Percentiles rank a stretch among this genome's conserved stretches.
Conservation (phyloP, 768 basidiomycete species). For the Rhodotorula babjevae region DNA sequence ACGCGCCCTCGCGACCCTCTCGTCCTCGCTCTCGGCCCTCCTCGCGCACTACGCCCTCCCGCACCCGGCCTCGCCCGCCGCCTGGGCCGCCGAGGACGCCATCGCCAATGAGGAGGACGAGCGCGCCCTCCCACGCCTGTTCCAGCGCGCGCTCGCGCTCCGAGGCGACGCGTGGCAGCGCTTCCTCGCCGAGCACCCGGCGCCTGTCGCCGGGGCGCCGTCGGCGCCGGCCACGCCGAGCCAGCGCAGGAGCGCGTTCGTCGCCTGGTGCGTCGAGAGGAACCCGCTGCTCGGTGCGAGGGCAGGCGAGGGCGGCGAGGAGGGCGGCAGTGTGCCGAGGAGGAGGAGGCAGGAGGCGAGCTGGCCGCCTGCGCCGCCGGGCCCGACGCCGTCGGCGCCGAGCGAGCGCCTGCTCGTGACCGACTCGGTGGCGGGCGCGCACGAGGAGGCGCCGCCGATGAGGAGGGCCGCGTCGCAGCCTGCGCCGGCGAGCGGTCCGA, state of each 20-base stretch:
- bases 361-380: background rate
- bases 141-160: conserved; percentile 24
- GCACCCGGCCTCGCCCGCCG: background rate
- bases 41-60: conserved; percentile 20
- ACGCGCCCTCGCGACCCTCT: background rate
- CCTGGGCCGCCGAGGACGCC: conserved; percentile 17
- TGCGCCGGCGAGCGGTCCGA: no score
- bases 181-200: conserved; percentile 2
- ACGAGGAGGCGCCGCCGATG: no score
- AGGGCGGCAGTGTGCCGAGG: no score
- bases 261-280: conserved; percentile 19
- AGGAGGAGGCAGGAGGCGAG: background rate
- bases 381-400: no score
- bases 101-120: conserved; percentile 3
- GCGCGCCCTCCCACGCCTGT: conserved; percentile 27
- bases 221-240: background rate
- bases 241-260: conserved; percentile 9
- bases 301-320: background rate
- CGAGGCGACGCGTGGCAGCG: conserved; percentile 14
- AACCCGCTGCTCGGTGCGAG: conserved; percentile 7
- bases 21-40: conserved; percentile 6
- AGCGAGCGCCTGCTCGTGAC: no score
- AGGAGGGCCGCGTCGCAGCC: no score
- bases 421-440: no score
- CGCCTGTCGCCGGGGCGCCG: background rate